Percentiles rank a stretch among this genome's conserved stretches.
Evolutionary conservation across 805 yeast species (phyloP).

Genomic region (Metschnikowia lachancei): DNA sequence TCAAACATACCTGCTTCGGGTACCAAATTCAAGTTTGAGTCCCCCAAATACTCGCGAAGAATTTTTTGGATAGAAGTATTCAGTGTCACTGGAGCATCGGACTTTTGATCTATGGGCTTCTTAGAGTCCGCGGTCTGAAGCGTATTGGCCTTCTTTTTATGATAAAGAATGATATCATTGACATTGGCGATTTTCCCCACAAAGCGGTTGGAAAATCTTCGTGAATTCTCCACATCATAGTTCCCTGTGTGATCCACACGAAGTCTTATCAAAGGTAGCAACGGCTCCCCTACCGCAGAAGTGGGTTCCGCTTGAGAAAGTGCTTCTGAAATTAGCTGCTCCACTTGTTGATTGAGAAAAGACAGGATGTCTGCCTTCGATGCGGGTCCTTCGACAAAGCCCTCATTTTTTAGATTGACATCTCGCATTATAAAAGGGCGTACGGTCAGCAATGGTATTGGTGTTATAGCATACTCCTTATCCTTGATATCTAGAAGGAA

Average conservation of each 20-base stretch:
- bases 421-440: constrained; percentile 81
- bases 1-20: constrained; percentile 72
- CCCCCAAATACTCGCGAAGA: constrained; percentile 59
- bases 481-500: constrained; percentile 68
- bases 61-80: constrained; percentile 47
- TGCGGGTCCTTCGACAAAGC: constrained; percentile 58
- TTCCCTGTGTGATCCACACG: constrained; percentile 89
- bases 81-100: constrained; percentile 16
- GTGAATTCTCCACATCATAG: constrained; percentile 85
- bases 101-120: constrained; percentile 11
- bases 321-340: constrained; percentile 62
- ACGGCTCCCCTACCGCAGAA: background rate
- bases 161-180: constrained; percentile 77
- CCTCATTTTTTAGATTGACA: constrained; percentile 50
- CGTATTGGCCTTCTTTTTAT: constrained; percentile 42
- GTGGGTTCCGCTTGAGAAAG: background rate
- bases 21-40: constrained; percentile 63
- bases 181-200: constrained; percentile 89
- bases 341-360: constrained; percentile 63
- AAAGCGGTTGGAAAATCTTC: constrained; percentile 84
- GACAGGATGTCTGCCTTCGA: constrained; percentile 58
- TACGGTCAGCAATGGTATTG: constrained; percentile 64
- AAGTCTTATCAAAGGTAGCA: constrained; percentile 72
- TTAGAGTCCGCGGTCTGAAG: constrained; percentile 8
- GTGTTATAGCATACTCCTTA: constrained; percentile 52